Evolutionary conservation across 2,329 filamentous ascomycete species (phyloP).

Genomic region (Alternaria sp.): DNA sequence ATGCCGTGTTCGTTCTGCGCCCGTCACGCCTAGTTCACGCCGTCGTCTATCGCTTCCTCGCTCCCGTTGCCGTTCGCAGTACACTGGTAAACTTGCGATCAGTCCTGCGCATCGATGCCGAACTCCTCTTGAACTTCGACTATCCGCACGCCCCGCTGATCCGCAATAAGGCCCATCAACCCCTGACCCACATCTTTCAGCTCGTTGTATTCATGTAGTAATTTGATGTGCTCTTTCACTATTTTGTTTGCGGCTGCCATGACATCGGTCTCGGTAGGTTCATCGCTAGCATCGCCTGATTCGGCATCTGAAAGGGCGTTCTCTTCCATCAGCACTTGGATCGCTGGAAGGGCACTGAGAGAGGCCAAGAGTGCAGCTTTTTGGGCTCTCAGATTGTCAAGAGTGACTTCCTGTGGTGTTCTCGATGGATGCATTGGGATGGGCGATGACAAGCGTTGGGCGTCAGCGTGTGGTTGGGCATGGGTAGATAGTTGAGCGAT

Average conservation of each 20-base stretch:
- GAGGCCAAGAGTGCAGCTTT: slow-evolving; percentile 45
- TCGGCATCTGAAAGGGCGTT: slow-evolving; percentile 26
- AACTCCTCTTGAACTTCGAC: slow-evolving; percentile 57
- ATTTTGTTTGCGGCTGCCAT: slow-evolving; percentile 57
- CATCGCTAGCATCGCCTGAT: slow-evolving; percentile 21
- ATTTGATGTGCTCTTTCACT: slow-evolving; percentile 67
- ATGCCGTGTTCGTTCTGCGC: not conserved
- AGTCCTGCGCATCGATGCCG: slow-evolving; percentile 53
- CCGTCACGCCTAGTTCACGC: not conserved
- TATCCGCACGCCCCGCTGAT: slow-evolving; percentile 64
- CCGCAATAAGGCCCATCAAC: slow-evolving; percentile 70
- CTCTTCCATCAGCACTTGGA: slow-evolving; percentile 45
- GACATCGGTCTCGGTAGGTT: slow-evolving; percentile 38
- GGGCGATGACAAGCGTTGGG: not conserved
- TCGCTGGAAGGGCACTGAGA: slow-evolving; percentile 34
- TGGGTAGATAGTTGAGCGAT: not conserved
- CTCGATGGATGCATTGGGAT: slow-evolving; percentile 19
- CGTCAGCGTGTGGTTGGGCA: not conserved
- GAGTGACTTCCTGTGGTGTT: slow-evolving; percentile 55
- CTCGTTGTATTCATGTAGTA: slow-evolving; percentile 74
- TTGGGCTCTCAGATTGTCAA: slow-evolving; percentile 54
- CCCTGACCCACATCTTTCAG: slow-evolving; percentile 72
- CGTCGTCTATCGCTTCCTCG: not conserved
- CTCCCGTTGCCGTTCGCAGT: not conserved
- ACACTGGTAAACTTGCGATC: slow-evolving; percentile 4